Evolutionary conservation across 441 rosid species (phyloP), one percentile per base, ranked within the genome.

Genomic region (Euphorbia corollata): DNA sequence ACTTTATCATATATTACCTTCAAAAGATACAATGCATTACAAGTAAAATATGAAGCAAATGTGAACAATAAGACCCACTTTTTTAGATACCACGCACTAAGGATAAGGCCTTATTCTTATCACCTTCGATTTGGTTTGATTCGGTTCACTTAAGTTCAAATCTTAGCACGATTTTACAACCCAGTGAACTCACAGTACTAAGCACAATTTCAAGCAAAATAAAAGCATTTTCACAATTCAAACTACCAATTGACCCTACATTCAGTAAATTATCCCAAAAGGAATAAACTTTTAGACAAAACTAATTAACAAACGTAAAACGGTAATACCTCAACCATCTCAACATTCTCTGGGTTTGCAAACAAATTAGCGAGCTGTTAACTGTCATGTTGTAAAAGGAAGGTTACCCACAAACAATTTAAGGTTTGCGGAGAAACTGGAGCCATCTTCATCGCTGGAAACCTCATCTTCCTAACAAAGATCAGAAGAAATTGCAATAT

Each of bases 391-490:
- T 57, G 22, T 73, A 65, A 94, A 94, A 15, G 99, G 90, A 64
- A 94, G 96, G 75, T 94, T 94, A 67, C 99, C 99, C 51, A 94
- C 99, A 75, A 94, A 91, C 62, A 94, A 79, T 32, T 89, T 88
- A 41, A 87, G 86, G 84, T 91, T 93, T 12, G 82, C 74, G 15
- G 97, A 83, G 83, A 89, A 83, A 16, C 77, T 74, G 65, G 64
- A 72, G 23, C 70, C 77, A 10, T 70, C 88, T 9, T 72, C 89
- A 32, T 78, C 85, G 51, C 85, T 75, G 54, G 80, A 73, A 50
- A 87, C 58, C 19, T 78, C 92, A 74, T 91, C 91, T 48, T 94
- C 90, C 57, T 84, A 85, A 22, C 81, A 91, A 51, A 79, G 77
- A 39, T 85, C 97, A 6, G 89, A 81, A 0, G 99, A 86, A 7